A percentile compares a stretch with the other conserved stretches of the same genome.
These are phyloP conservation scores for Sherardia arvensis DNA, from an alignment of 257 asterid species.

Conservation along the genomic window DNA sequence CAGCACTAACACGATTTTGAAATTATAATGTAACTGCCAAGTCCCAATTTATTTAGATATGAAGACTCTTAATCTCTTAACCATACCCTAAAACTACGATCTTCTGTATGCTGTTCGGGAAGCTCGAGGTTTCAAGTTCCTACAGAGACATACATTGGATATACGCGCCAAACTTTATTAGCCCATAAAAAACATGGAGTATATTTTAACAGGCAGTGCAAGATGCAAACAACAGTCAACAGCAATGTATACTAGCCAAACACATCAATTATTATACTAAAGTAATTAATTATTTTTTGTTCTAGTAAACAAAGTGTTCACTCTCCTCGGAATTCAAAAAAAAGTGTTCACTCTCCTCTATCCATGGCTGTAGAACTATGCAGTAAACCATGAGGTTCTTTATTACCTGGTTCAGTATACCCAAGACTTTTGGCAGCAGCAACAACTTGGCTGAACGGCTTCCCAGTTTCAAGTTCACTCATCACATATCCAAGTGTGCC, in stretches of 20 bases:
- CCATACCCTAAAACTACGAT: background rate
- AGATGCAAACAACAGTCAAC: background rate
- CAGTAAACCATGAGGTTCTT: constrained; percentile 6
- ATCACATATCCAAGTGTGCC: constrained; percentile 96
- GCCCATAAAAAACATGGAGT: background rate
- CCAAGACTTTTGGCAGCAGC: constrained; percentile 80
- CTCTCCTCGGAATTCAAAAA: background rate
- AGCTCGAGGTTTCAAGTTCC: background rate
- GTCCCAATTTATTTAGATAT: background rate
- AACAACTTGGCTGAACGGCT: constrained; percentile 79
- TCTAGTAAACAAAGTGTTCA: background rate
- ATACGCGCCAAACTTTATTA: background rate
- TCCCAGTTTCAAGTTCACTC: constrained; percentile 90
- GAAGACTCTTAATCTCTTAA: background rate
- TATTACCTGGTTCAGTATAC: constrained; percentile 89
- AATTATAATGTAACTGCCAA: background rate
- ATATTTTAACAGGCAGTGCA: background rate
- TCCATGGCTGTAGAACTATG: background rate
- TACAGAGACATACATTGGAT: background rate
- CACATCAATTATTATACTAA: background rate
- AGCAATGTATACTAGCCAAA: background rate
- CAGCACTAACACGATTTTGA: background rate
- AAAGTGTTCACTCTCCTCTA: background rate
- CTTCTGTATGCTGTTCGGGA: background rate
- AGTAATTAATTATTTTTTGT: background rate